Evolutionary conservation across 495 filamentous ascomycete genomes (phyloP).

Genomic region (Penicillium bialowiezense): DNA sequence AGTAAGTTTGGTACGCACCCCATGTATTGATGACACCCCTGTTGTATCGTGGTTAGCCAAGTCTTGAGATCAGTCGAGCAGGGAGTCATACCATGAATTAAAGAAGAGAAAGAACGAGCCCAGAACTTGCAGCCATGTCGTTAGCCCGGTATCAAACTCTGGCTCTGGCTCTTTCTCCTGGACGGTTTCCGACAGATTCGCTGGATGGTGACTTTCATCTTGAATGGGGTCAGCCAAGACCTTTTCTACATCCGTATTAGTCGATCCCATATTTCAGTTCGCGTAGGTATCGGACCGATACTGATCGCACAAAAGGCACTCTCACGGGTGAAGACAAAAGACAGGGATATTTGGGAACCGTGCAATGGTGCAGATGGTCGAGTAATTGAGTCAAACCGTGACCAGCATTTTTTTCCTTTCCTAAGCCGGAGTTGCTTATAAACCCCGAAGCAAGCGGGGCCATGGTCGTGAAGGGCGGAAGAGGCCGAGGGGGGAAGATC

Average conservation of each 20-base stretch:
- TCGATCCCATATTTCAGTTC: constrained; percentile 19
- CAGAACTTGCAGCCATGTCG: constrained; percentile 52
- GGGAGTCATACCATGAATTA: constrained; percentile 53
- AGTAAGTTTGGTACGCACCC: constrained; percentile 70
- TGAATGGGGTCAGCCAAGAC: constrained; percentile 7
- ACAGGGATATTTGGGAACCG: background rate
- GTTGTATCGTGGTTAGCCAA: constrained; percentile 6
- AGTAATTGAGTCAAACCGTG: too few species aligned
- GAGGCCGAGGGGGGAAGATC: constrained; percentile 9
- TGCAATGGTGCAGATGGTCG: background rate
- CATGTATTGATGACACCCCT: constrained; percentile 63
- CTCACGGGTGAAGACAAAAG: background rate
- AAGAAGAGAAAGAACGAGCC: constrained; percentile 56
- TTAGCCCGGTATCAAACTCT: constrained; percentile 39
- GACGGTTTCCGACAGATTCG: constrained; percentile 6
- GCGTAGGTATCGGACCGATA: background rate
- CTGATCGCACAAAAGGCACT: background rate
- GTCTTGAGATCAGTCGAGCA: background rate
- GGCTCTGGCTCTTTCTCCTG: constrained; percentile 24
- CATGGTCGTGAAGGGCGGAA: constrained; percentile 9
- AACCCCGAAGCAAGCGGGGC: background rate
- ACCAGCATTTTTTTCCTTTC: too few species aligned
- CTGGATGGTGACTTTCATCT: constrained; percentile 17
- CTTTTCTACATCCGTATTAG: constrained; percentile 29
- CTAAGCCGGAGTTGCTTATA: background rate